These are phyloP conservation scores for Debaryomyces maramus DNA, from an alignment of 805 yeast species.

Conservation along the genomic window DNA sequence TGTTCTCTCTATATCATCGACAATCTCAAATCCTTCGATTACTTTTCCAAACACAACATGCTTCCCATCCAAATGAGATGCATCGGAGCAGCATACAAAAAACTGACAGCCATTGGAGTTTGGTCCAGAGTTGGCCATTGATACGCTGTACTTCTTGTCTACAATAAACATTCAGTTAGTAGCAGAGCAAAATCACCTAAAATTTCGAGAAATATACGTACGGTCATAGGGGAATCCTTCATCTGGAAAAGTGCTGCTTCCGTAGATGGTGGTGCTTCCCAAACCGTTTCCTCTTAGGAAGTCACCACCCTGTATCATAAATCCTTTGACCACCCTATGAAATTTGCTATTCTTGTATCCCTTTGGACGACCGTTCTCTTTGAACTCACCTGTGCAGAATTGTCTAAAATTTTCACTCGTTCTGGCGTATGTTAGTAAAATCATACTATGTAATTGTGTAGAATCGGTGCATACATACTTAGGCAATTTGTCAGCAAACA, in stretches of 20 bases:
- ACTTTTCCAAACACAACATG: constrained; percentile 97
- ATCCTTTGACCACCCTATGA: constrained; percentile 44
- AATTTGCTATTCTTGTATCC: constrained; percentile 43
- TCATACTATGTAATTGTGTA: background rate
- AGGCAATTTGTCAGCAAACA: constrained; percentile 42
- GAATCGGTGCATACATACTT: constrained; percentile 15
- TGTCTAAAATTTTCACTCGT: constrained; percentile 54
- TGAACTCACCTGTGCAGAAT: constrained; percentile 51
- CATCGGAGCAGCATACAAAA: constrained; percentile 80
- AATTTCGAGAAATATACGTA: constrained; percentile 12
- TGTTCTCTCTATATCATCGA: constrained; percentile 42
- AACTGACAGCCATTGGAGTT: constrained; percentile 95
- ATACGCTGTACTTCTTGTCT: constrained; percentile 26
- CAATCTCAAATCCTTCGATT: constrained; percentile 77
- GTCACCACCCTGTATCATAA: constrained; percentile 50
- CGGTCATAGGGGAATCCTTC: constrained; percentile 37
- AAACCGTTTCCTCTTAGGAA: constrained; percentile 45
- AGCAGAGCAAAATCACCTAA: background rate
- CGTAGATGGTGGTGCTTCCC: constrained; percentile 44
- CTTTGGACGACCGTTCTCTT: constrained; percentile 36
- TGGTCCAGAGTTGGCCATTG: constrained; percentile 69
- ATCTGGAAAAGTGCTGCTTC: constrained; percentile 41
- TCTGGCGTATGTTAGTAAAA: constrained; percentile 7
- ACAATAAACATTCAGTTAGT: constrained; percentile 4
- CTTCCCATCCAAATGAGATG: constrained; percentile 89